These are phyloP conservation scores for Daldinia childiae DNA, from an alignment of 495 filamentous ascomycete species.

Conservation along the genomic window DNA sequence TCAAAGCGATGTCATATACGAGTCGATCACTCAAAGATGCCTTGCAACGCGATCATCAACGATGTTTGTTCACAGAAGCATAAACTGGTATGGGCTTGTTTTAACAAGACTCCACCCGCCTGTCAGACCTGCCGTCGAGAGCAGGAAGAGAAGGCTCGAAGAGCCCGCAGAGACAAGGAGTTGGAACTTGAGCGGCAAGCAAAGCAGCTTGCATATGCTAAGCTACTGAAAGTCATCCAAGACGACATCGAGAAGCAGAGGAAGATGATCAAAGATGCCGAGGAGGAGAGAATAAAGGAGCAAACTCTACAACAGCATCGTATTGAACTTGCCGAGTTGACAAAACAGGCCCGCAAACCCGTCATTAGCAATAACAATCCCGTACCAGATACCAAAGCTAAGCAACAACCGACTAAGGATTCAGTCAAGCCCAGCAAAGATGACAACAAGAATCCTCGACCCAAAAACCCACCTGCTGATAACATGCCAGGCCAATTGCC, in stretches of 20 bases:
- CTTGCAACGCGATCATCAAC: conserved; percentile 60
- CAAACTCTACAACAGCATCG: conserved; percentile 56
- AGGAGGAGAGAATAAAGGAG: conserved; percentile 56
- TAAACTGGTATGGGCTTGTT: conserved; percentile 47
- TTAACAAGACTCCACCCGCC: conserved; percentile 40
- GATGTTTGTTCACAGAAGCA: conserved; percentile 65
- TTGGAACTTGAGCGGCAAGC: conserved; percentile 62
- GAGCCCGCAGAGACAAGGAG: conserved; percentile 60
- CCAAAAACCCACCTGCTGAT: neutral
- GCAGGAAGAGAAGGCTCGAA: conserved; percentile 55
- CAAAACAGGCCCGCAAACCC: conserved; percentile 41
- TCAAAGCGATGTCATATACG: conserved; percentile 70
- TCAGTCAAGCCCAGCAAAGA: conserved; percentile 4
- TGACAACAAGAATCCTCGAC: neutral
- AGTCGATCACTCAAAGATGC: conserved; percentile 71
- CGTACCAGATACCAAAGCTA: neutral
- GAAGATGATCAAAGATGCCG: conserved; percentile 57
- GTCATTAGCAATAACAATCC: neutral
- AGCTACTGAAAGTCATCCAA: conserved; percentile 62
- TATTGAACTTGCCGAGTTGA: conserved; percentile 30
- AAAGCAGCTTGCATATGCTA: conserved; percentile 60
- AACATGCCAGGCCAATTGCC: conserved; percentile 3
- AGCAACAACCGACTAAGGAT: neutral
- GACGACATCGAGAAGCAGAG: conserved; percentile 65
- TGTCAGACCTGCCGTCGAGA: conserved; percentile 65